Percentiles rank a stretch among this genome's conserved stretches.
phyloP scores from a whole-genome alignment of 208 protist species.

The Leishmania martiniquensis region DNA sequence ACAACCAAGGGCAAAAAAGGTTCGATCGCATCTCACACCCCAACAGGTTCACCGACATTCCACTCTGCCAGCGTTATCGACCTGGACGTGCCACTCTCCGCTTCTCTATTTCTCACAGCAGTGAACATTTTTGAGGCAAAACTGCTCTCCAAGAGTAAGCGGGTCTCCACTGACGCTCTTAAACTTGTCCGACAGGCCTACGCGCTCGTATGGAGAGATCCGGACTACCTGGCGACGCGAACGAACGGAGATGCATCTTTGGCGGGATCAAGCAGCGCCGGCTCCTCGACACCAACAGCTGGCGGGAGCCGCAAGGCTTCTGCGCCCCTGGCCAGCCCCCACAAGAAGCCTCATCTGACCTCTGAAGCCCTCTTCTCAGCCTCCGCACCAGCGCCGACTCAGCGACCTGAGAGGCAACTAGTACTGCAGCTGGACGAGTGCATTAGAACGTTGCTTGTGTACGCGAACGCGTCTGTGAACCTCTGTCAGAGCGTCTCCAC shows the following conservation, averaged over 20 bases:
- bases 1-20: background rate
- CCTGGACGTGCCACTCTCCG: slow-evolving; percentile 58
- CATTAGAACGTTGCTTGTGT: slow-evolving; percentile 78
- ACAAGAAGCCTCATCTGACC: background rate
- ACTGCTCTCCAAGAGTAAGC: slow-evolving; percentile 52
- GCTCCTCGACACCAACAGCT: background rate
- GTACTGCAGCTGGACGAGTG: slow-evolving; percentile 64
- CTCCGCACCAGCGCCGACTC: slow-evolving; percentile 36
- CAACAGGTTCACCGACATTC: background rate
- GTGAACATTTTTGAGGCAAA: slow-evolving; percentile 79
- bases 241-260: slow-evolving; percentile 24
- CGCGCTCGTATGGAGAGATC: slow-evolving; percentile 68
- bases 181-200: slow-evolving; percentile 78
- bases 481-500: slow-evolving; percentile 60
- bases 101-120: slow-evolving; percentile 55
- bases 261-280: background rate
- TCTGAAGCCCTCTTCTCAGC: slow-evolving; percentile 25
- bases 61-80: slow-evolving; percentile 35
- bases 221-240: slow-evolving; percentile 21
- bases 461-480: slow-evolving; percentile 71
- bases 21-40: background rate
- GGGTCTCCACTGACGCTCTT: slow-evolving; percentile 59
- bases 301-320: background rate
- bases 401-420: slow-evolving; percentile 40
- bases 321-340: background rate